Conservation (phyloP, 345 rosid species). For the Populus simonii region DNA sequence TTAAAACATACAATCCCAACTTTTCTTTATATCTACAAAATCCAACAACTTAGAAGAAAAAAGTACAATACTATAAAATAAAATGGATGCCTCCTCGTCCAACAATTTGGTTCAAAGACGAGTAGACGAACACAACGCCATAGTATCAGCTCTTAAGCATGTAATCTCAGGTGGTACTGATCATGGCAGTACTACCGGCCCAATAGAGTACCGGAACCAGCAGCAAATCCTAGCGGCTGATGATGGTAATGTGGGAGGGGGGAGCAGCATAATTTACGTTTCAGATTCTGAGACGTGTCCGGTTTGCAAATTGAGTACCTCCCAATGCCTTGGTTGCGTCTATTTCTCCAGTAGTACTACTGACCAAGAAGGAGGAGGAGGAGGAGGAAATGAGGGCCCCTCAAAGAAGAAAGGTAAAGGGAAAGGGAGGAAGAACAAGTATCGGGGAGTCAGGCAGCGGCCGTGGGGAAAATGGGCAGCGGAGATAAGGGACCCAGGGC, state of each 20-base stretch:
- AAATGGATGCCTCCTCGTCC: too few relatives aligned
- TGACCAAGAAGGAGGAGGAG: not conserved
- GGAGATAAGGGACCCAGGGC: constrained; percentile 36
- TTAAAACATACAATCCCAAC: too few relatives aligned
- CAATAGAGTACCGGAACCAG: not conserved
- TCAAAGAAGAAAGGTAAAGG: too few relatives aligned
- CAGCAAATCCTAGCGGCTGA: not conserved
- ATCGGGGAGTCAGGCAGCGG: constrained; percentile 40
- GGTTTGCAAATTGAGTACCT: constrained; percentile 5
- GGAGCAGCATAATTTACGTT: not conserved
- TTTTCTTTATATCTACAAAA: too few relatives aligned
- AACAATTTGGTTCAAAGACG: too few relatives aligned
- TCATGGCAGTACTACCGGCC: not conserved
- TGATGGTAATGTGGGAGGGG: not conserved
- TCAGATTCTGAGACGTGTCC: constrained; percentile 15
- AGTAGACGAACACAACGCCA: constrained; percentile 20
- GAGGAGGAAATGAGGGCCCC: not conserved
- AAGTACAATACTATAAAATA: too few relatives aligned
- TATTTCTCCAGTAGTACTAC: not conserved
- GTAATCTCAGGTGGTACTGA: constrained; percentile 17
- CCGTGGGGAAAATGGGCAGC: constrained; percentile 44
- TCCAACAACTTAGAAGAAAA: too few relatives aligned
- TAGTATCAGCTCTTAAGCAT: constrained; percentile 26
- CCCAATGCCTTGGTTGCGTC: constrained; percentile 16
- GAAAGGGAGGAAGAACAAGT: constrained; percentile 19